These are phyloP conservation scores for Psilocybe cubensis DNA, from an alignment of 768 basidiomycete genomes.

Conservation along the genomic window DNA sequence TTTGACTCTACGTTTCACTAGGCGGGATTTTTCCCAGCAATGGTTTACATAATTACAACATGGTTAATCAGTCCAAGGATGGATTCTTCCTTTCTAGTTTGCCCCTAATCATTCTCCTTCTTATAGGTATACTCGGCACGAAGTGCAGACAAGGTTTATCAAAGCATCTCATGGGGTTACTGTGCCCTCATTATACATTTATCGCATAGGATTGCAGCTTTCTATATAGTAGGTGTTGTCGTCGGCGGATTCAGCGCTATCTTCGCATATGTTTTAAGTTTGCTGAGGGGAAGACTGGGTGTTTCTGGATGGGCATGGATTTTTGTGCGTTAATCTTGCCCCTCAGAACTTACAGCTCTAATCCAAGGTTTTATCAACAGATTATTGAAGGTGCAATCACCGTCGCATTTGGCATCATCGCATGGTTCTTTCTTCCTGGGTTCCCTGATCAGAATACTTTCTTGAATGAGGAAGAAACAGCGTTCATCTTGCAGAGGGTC, in stretches of 20 bases:
- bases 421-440: slow-evolving; percentile 47
- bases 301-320: slow-evolving; percentile 57
- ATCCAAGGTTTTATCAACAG: slow-evolving; percentile 28
- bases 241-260: slow-evolving; percentile 52
- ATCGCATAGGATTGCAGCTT: slow-evolving; percentile 44
- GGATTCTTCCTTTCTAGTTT: background rate
- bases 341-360: background rate
- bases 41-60: slow-evolving; percentile 52
- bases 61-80: slow-evolving; percentile 33
- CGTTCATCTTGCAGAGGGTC: slow-evolving; percentile 44
- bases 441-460: slow-evolving; percentile 55
- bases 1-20: slow-evolving; percentile 18
- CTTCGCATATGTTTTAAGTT: slow-evolving; percentile 46
- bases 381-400: slow-evolving; percentile 55
- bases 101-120: background rate
- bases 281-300: slow-evolving; percentile 42
- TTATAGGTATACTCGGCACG: slow-evolving; percentile 51
- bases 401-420: slow-evolving; percentile 42
- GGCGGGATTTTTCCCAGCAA: slow-evolving; percentile 55
- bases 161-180: background rate
- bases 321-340: slow-evolving; percentile 38
- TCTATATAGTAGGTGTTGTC: slow-evolving; percentile 48
- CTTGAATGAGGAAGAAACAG: slow-evolving; percentile 43
- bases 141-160: slow-evolving; percentile 52
- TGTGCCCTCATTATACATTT: background rate